These are phyloP conservation scores for Alternaria postmessia DNA, from an alignment of 2,329 filamentous ascomycete species.

Conservation along the genomic window DNA sequence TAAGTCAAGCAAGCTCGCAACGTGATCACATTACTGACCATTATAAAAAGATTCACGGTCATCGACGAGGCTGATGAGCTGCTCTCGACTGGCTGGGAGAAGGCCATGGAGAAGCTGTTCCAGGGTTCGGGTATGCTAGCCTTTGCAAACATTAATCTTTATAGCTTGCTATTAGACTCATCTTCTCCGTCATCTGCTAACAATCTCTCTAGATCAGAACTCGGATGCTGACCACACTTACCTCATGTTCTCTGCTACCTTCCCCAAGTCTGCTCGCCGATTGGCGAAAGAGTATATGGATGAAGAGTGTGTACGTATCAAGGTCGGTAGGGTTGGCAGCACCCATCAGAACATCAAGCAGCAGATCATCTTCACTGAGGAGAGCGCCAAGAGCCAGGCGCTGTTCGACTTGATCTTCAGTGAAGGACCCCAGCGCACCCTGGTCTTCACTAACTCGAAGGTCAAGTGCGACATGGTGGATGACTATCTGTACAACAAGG, in stretches of 20 bases:
- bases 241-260: conserved; percentile 94
- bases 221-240: conserved; percentile 73
- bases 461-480: conserved; percentile 81
- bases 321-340: conserved; percentile 85
- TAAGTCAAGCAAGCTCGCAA: conserved; percentile 57
- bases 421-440: conserved; percentile 61
- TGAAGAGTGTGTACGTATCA: conserved; percentile 78
- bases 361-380: conserved; percentile 71
- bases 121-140: conserved; percentile 74
- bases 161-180: neutral
- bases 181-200: conserved; percentile 18
- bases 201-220: conserved; percentile 68
- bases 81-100: conserved; percentile 79
- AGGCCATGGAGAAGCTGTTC: conserved; percentile 78
- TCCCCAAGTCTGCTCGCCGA: conserved; percentile 79
- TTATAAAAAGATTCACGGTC: conserved; percentile 29
- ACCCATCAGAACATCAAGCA: conserved; percentile 86
- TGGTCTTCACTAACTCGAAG: conserved; percentile 91
- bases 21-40: neutral
- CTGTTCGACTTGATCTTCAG: conserved; percentile 76
- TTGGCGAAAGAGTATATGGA: conserved; percentile 80
- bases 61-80: conserved; percentile 96
- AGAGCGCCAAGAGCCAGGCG: conserved; percentile 71
- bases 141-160: neutral
- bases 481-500: conserved; percentile 82